These are phyloP conservation scores for Kwoniella mangroviensis DNA, from an alignment of 768 basidiomycete genomes.

Conservation along the genomic window DNA sequence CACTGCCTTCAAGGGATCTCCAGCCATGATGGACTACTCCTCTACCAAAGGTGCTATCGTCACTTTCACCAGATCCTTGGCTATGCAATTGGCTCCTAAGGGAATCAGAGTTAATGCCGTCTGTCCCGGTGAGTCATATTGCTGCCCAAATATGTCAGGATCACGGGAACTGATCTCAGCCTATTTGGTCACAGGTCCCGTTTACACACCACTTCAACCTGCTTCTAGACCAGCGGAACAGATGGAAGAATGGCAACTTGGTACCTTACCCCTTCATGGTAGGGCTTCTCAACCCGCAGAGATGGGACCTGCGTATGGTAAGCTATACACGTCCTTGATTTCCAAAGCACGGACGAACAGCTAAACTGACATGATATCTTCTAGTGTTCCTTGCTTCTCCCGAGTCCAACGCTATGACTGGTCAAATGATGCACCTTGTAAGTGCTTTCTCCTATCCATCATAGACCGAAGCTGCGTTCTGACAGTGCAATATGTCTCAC, in stretches of 20 bases:
- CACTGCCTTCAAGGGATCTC: conserved; percentile 55
- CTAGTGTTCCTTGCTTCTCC: conserved; percentile 42
- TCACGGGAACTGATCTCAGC: too few relatives aligned
- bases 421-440: conserved; percentile 52
- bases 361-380: neutral
- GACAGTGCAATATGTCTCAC: neutral
- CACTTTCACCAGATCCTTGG: conserved; percentile 66
- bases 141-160: neutral
- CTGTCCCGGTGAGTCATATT: conserved; percentile 40
- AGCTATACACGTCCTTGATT: neutral
- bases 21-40: conserved; percentile 62
- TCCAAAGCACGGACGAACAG: neutral
- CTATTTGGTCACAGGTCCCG: conserved; percentile 61
- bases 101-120: conserved; percentile 67
- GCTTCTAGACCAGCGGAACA: conserved; percentile 64
- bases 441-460: conserved; percentile 18
- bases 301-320: conserved; percentile 62
- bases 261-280: conserved; percentile 62
- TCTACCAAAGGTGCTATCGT: conserved; percentile 69
- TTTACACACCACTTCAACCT: conserved; percentile 67
- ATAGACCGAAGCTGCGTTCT: conserved; percentile 2
- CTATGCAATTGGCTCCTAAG: conserved; percentile 64
- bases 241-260: conserved; percentile 66
- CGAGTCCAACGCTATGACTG: conserved; percentile 55
- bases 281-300: conserved; percentile 65